Base-by-base conservation (phyloP, 345 rosid species). In the Salix brachista region DNA sequence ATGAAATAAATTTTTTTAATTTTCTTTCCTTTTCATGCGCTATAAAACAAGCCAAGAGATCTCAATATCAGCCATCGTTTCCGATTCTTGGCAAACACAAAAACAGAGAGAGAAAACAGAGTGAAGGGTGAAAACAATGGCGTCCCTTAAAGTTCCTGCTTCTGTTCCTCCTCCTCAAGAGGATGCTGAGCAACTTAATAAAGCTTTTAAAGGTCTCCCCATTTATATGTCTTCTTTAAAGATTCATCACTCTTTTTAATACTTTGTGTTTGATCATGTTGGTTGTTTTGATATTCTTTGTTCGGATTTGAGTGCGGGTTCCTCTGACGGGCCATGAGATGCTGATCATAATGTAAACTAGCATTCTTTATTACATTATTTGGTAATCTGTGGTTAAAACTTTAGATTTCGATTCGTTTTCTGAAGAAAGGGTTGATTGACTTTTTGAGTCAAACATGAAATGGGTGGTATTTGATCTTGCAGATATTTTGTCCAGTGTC, bases 111-210 rank as follows among this genome's bases (percentile, higher is more conserved):
- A 18, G 67, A 4, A 77, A 67, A 80, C 64, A 58, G 64, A 58
- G 64, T n/a, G 62, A n/a, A n/a, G 58, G 73, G 65, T 52, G 69
- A 76, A 64, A 52, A 28, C 67, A 82, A 94, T 94, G 98, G 94
- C 96, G 39, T 90, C 90, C 30, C 87, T 91, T 10, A 86, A 85
- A 77, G 89, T 89, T 74, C 97, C 97, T 0, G 79, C 85, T 41
- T 78, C 82, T 34, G 86, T 84, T 79, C 98, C 98, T 23, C 67
- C 88, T 76, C 94, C 96, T 3, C 82, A 92, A 37, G 97, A 91
- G 83, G 98, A 94, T 74, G 91, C 91, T 69, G 97, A 94, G 83
- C 92, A 92, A 83, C 97, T 94, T 78, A 87, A 78, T 52, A 94
- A 91, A 79, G 98, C 98, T 50, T 92, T 92, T 70, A 67, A 78